Evolutionary conservation across 306 rosid species (phyloP).

Genomic region (Rubus idaeus): DNA sequence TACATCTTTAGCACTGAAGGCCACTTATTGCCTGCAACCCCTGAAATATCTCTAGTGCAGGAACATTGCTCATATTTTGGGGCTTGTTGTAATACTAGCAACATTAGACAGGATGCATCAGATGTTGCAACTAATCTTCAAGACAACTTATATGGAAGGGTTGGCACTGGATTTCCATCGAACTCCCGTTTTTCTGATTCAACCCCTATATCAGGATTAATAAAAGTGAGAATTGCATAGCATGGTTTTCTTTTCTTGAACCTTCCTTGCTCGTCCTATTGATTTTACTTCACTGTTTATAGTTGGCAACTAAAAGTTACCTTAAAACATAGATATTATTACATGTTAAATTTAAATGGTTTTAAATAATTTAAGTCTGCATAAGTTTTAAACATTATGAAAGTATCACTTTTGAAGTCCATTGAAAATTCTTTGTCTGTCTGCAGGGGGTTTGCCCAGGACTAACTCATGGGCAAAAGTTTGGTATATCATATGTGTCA

Average conservation of each 20-base stretch:
- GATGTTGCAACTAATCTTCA: constrained; percentile 47
- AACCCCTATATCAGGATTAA: constrained; percentile 53
- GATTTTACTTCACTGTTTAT: not conserved
- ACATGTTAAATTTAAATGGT: not conserved
- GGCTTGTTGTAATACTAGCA: constrained; percentile 66
- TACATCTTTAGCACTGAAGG: constrained; percentile 96
- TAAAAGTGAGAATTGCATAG: constrained; percentile 55
- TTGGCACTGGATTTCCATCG: constrained; percentile 39
- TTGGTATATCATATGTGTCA: constrained; percentile 49
- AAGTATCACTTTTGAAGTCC: not conserved
- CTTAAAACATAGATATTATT: not conserved
- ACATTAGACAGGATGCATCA: constrained; percentile 36
- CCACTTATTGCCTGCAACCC: constrained; percentile 88
- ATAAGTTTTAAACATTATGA: not conserved
- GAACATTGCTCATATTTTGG: constrained; percentile 86
- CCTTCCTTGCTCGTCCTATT: not conserved
- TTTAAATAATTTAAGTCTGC: not conserved
- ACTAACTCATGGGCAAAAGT: constrained; percentile 72
- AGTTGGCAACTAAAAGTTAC: not conserved
- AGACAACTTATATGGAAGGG: constrained; percentile 47
- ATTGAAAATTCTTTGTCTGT: constrained; percentile 25
- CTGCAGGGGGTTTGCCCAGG: constrained; percentile 91
- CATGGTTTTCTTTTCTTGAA: not conserved
- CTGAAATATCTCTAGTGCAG: constrained; percentile 70
- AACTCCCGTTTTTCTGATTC: constrained; percentile 48